Percentiles rank a stretch among this genome's conserved stretches.
phyloP scores from a whole-genome alignment of 2,329 filamentous ascomycete genomes.

The Alternaria sp. region DNA sequence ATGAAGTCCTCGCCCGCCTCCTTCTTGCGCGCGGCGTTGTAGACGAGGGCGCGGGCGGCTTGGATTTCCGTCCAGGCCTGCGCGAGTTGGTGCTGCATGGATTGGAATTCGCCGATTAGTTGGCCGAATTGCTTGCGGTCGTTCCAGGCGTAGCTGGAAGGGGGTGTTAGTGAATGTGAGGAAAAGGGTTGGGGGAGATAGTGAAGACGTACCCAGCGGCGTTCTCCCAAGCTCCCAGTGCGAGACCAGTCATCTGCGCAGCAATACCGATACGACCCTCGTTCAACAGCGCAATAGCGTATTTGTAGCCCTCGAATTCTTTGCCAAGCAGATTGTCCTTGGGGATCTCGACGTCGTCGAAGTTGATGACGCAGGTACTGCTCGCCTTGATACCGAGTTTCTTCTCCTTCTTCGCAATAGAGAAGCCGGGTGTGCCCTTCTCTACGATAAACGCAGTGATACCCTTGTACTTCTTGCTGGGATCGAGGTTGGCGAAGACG shows the following conservation, averaged over 20 bases:
- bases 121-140: conserved; percentile 96
- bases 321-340: conserved; percentile 86
- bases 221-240: conserved; percentile 93
- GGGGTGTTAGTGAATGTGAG: conserved; percentile 11
- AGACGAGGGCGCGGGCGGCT: conserved; percentile 89
- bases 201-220: conserved; percentile 70
- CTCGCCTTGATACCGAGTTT: conserved; percentile 96
- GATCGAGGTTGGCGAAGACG: conserved; percentile 95
- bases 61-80: conserved; percentile 94
- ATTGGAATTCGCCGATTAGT: conserved; percentile 94
- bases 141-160: conserved; percentile 85
- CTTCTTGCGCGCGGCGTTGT: conserved; percentile 97
- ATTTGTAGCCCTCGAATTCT: conserved; percentile 95
- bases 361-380: conserved; percentile 96
- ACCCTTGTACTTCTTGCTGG: conserved; percentile 90
- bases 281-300: conserved; percentile 91
- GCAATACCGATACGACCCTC: conserved; percentile 98
- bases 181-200: too few relatives aligned
- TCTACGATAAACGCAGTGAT: conserved; percentile 96
- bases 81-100: conserved; percentile 98
- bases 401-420: conserved; percentile 99
- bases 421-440: conserved; percentile 87
- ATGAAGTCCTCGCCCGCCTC: conserved; percentile 96
- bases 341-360: conserved; percentile 93
- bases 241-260: conserved; percentile 97